A percentile compares a stretch with the other conserved stretches of the same genome.
Conservation (phyloP, 106 monocot species). For the Acanthochlamys bracteata region DNA sequence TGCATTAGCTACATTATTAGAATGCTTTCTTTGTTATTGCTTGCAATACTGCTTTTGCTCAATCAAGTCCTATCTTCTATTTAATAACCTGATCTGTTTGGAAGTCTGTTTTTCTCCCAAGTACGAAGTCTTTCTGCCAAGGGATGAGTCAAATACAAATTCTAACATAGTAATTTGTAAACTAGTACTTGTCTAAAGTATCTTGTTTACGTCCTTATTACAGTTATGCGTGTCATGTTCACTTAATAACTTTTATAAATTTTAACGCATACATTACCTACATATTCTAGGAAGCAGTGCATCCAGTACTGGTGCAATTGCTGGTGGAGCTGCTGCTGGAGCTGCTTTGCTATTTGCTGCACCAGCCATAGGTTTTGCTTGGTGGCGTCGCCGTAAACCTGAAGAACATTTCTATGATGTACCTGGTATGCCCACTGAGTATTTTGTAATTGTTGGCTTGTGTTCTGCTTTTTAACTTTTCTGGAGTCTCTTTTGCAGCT, state of each 20-base stretch:
- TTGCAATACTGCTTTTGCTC: too few relatives aligned
- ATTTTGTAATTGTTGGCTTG: background rate
- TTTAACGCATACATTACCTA: background rate
- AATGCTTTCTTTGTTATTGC: too few relatives aligned
- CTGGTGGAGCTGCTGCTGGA: slow-evolving; percentile 87
- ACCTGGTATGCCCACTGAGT: slow-evolving; percentile 56
- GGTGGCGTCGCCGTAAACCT: slow-evolving; percentile 85
- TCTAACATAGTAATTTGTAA: background rate
- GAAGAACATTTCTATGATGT: slow-evolving; percentile 93
- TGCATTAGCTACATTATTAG: too few relatives aligned
- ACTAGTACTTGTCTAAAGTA: background rate
- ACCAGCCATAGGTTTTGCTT: slow-evolving; percentile 80
- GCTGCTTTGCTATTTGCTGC: slow-evolving; percentile 82
- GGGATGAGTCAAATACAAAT: too few relatives aligned
- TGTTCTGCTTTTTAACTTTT: background rate
- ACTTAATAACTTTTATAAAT: background rate
- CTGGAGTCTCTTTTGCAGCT: slow-evolving; percentile 29
- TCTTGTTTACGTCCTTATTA: background rate
- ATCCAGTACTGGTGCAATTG: slow-evolving; percentile 77
- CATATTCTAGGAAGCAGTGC: slow-evolving; percentile 31
- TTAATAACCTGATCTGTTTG: too few relatives aligned
- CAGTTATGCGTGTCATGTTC: too few relatives aligned
- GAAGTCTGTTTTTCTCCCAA: background rate
- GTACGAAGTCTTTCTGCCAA: background rate
- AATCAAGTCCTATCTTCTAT: too few relatives aligned